Evolutionary conservation across 768 basidiomycete species (phyloP).

Genomic region (Termitomyces sp.): DNA sequence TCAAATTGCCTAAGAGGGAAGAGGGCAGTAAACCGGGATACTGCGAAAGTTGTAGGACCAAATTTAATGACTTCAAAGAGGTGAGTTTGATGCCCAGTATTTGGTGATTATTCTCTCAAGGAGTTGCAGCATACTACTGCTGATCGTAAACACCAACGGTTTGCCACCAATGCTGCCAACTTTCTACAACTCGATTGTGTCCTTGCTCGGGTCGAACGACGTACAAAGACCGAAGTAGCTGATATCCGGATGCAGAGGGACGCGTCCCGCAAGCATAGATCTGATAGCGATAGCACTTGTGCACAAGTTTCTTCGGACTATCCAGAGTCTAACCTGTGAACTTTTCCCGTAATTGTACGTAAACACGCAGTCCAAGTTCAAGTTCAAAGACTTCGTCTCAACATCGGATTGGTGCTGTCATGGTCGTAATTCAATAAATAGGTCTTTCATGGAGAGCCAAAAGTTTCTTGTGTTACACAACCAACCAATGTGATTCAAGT

Average conservation of each 20-base stretch:
- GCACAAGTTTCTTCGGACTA: neutral
- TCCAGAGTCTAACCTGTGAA: neutral
- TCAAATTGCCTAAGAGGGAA: slow-evolving; percentile 70
- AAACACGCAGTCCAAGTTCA: neutral
- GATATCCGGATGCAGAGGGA: slow-evolving; percentile 19
- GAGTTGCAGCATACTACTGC: slow-evolving; percentile 59
- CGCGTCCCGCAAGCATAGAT: slow-evolving; percentile 5
- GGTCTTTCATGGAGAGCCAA: neutral
- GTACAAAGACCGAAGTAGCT: slow-evolving; percentile 28
- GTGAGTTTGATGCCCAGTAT: slow-evolving; percentile 38
- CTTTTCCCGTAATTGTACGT: neutral
- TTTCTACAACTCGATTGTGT: slow-evolving; percentile 76
- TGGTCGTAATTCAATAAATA: neutral
- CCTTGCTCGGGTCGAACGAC: slow-evolving; percentile 53
- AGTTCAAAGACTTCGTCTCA: neutral
- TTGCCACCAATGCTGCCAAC: slow-evolving; percentile 71
- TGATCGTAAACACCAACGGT: slow-evolving; percentile 68
- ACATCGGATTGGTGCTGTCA: neutral
- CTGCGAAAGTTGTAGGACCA: slow-evolving; percentile 91
- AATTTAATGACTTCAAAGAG: slow-evolving; percentile 81
- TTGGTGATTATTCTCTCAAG: neutral
- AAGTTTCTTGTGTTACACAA: neutral
- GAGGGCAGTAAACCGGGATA: slow-evolving; percentile 92
- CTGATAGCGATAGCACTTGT: slow-evolving; percentile 1
- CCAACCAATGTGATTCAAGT: neutral